Percentiles rank a stretch among this genome's conserved stretches.
Evolutionary conservation across 495 filamentous ascomycete genomes (phyloP).

Genomic region (Hyphodiscus hymeniophilus): DNA sequence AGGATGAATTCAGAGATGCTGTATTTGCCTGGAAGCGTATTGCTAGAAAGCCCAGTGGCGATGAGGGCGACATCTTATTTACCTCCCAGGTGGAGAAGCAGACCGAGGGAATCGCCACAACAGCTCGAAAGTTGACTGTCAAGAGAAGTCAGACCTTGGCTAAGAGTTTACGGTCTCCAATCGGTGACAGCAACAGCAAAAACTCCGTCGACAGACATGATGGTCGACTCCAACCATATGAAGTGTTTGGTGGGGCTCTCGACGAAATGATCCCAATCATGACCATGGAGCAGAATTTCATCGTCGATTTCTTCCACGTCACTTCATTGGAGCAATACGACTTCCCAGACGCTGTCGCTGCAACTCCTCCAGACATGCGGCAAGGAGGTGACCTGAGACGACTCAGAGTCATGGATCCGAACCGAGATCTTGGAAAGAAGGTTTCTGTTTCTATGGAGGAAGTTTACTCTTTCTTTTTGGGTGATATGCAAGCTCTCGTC

Average conservation of each 20-base stretch:
- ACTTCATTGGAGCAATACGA: conserved; percentile 68
- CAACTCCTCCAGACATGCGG: conserved; percentile 57
- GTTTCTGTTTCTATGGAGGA: conserved; percentile 81
- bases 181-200: conserved; percentile 54
- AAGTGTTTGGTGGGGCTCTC: conserved; percentile 74
- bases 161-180: conserved; percentile 63
- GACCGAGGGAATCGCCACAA: conserved; percentile 42
- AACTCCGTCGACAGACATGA: conserved; percentile 55
- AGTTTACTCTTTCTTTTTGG: conserved; percentile 71
- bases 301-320: conserved; percentile 88
- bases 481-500: conserved; percentile 68
- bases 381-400: conserved; percentile 58
- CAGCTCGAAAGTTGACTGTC: conserved; percentile 85
- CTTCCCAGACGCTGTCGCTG: conserved; percentile 69
- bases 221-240: conserved; percentile 63
- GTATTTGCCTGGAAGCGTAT: conserved; percentile 74
- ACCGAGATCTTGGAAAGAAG: conserved; percentile 70
- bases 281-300: conserved; percentile 87
- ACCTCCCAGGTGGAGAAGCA: conserved; percentile 80
- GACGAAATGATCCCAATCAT: conserved; percentile 72
- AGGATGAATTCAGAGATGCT: conserved; percentile 74
- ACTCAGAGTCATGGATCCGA: conserved; percentile 71
- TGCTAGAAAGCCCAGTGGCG: conserved; percentile 66
- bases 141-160: conserved; percentile 75
- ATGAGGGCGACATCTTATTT: conserved; percentile 84